phyloP scores from a whole-genome alignment of 257 asterid genomes.

The Nicotiana paniculata region DNA sequence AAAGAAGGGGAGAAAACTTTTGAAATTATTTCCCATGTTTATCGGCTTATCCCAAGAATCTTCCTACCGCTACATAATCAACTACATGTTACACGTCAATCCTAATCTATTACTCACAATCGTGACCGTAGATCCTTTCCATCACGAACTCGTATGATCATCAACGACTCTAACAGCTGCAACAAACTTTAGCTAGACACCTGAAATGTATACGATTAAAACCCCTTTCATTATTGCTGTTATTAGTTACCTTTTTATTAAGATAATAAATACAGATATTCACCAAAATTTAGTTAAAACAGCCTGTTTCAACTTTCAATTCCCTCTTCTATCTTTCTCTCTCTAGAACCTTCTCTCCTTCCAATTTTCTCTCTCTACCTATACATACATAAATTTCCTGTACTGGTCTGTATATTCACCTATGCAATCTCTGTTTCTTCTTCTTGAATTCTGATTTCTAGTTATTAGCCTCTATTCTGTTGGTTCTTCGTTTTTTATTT shows the following conservation, averaged over 20 bases:
- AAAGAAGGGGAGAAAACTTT: too few relatives aligned
- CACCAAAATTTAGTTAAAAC: slow-evolving; percentile 20
- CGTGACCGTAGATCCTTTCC: neutral
- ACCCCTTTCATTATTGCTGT: neutral
- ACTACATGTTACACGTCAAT: neutral
- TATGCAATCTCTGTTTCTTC: neutral
- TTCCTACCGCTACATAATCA: neutral
- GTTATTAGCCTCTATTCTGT: neutral
- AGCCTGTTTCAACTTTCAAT: slow-evolving; percentile 16
- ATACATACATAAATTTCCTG: neutral
- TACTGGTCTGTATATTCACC: neutral
- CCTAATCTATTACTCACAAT: neutral
- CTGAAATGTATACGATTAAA: neutral
- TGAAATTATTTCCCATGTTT: neutral
- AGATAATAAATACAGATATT: neutral
- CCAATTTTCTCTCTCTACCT: slow-evolving; percentile 17
- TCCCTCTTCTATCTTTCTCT: slow-evolving; percentile 2
- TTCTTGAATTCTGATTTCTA: neutral
- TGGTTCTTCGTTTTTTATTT: neutral
- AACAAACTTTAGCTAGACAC: neutral
- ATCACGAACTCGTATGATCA: neutral
- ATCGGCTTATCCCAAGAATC: neutral
- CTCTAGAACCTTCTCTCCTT: slow-evolving; percentile 3
- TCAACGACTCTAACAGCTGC: neutral
- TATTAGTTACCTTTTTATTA: neutral